Evolutionary conservation across 306 rosid genomes (phyloP).

Genomic region (Purshia tridentata): DNA sequence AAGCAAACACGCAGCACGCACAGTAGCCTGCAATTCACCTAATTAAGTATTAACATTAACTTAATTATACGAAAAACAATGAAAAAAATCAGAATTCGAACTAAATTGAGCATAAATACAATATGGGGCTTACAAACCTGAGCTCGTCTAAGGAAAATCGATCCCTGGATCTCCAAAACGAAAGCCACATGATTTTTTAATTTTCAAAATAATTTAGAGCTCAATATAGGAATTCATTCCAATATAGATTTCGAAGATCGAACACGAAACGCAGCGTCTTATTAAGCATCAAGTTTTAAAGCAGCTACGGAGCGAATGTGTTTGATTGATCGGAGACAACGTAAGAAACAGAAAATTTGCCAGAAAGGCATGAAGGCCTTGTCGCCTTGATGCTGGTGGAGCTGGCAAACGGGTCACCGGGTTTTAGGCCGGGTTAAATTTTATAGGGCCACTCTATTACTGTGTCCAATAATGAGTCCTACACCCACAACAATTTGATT

Average conservation of each 20-base stretch:
- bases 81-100: background rate
- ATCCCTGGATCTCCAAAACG: slow-evolving; percentile 87
- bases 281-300: slow-evolving; percentile 25
- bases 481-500: too few relatives aligned
- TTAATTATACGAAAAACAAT: background rate
- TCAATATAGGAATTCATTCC: slow-evolving; percentile 15
- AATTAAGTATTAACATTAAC: background rate
- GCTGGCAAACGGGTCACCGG: slow-evolving; percentile 1
- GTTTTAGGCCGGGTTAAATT: slow-evolving; percentile 7
- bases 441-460: background rate
- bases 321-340: background rate
- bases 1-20: background rate
- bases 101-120: slow-evolving; percentile 6
- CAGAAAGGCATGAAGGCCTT: slow-evolving; percentile 7
- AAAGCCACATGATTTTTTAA: slow-evolving; percentile 66
- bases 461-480: background rate
- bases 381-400: slow-evolving; percentile 4
- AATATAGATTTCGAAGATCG: slow-evolving; percentile 2
- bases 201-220: background rate
- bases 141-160: slow-evolving; percentile 86
- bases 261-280: slow-evolving; percentile 13
- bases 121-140: slow-evolving; percentile 44
- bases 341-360: slow-evolving; percentile 1
- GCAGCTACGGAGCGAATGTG: slow-evolving; percentile 33
- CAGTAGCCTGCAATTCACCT: background rate